These are phyloP conservation scores for Lachnellula subtilissima DNA, from an alignment of 2,329 filamentous ascomycete genomes.

Conservation along the genomic window DNA sequence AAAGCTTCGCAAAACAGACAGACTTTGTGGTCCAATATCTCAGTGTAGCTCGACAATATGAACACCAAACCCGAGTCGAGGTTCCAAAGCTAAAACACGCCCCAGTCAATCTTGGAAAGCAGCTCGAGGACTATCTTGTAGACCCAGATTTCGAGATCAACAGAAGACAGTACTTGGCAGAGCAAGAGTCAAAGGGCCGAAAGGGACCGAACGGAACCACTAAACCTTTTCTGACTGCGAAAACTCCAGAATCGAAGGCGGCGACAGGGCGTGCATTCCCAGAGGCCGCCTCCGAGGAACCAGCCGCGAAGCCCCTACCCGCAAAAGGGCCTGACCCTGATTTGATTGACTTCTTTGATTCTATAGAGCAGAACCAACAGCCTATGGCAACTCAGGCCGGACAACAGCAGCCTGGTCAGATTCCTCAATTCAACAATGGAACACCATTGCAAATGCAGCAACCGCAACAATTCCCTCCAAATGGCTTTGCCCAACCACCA, in stretches of 20 bases:
- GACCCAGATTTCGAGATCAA: conserved; percentile 95
- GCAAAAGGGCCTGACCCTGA: conserved; percentile 66
- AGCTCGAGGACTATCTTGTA: conserved; percentile 89
- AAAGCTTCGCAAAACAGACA: conserved; percentile 85
- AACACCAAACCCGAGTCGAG: conserved; percentile 86
- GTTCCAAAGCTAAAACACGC: conserved; percentile 97
- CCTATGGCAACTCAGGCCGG: conserved; percentile 50
- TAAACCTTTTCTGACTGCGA: conserved; percentile 39
- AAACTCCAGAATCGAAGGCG: conserved; percentile 26
- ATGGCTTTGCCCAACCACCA: conserved; percentile 38
- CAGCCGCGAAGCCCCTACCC: conserved; percentile 40
- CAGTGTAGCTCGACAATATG: conserved; percentile 79
- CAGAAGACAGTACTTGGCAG: conserved; percentile 82
- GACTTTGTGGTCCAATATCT: conserved; percentile 90
- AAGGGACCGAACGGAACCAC: conserved; percentile 30
- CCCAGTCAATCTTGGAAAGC: conserved; percentile 81
- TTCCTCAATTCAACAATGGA: conserved; percentile 18
- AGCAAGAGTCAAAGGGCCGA: conserved; percentile 66
- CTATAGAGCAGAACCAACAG: conserved; percentile 85
- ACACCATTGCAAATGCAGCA: conserved; percentile 32
- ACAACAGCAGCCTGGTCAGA: conserved; percentile 29
- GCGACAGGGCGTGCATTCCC: conserved; percentile 27
- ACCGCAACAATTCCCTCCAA: conserved; percentile 38
- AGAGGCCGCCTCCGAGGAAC: conserved; percentile 22
- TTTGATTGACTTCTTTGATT: conserved; percentile 91